These are phyloP conservation scores for Pelagomonas calceolata DNA, from an alignment of 108 stramenopile genomes.

Conservation along the genomic window DNA sequence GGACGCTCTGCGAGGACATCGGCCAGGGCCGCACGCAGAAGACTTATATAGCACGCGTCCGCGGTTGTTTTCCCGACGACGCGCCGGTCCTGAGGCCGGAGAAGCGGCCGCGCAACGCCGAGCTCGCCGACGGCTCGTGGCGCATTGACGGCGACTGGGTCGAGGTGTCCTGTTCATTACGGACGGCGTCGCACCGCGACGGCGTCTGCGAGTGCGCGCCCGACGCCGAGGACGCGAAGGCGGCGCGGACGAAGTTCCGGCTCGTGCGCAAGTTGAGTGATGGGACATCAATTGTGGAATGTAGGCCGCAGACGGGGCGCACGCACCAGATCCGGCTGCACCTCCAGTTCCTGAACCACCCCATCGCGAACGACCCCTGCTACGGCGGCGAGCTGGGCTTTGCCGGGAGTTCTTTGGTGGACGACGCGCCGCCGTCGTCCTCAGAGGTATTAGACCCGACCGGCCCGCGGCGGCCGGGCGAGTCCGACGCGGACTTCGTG, in stretches of 20 bases:
- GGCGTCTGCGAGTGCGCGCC: constrained; percentile 24
- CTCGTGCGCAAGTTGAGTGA: not conserved
- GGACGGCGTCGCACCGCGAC: constrained; percentile 13
- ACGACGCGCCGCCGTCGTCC: too few species aligned
- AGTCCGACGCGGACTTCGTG: not conserved
- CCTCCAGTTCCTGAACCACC: constrained; percentile 15
- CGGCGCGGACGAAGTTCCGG: constrained; percentile 8
- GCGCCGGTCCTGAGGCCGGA: constrained; percentile 1
- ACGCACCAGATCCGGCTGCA: constrained; percentile 37
- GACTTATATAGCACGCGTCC: constrained; percentile 41
- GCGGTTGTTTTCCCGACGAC: constrained; percentile 27
- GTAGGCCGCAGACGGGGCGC: constrained; percentile 27
- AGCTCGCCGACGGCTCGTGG: not conserved
- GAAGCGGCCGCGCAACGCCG: constrained; percentile 11
- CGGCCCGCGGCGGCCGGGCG: not conserved
- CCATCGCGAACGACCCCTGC: constrained; percentile 31
- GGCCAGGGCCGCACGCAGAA: constrained; percentile 17
- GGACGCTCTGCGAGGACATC: constrained; percentile 26
- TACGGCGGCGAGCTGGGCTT: constrained; percentile 14
- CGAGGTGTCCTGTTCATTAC: constrained; percentile 20
- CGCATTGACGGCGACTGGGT: constrained; percentile 1
- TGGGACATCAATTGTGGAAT: constrained; percentile 17
- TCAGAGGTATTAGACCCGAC: not conserved
- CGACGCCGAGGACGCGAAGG: constrained; percentile 1
- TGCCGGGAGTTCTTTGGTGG: too few species aligned